phyloP scores from a whole-genome alignment of 2,329 filamentous ascomycete species.

The Beauveria varroae region DNA sequence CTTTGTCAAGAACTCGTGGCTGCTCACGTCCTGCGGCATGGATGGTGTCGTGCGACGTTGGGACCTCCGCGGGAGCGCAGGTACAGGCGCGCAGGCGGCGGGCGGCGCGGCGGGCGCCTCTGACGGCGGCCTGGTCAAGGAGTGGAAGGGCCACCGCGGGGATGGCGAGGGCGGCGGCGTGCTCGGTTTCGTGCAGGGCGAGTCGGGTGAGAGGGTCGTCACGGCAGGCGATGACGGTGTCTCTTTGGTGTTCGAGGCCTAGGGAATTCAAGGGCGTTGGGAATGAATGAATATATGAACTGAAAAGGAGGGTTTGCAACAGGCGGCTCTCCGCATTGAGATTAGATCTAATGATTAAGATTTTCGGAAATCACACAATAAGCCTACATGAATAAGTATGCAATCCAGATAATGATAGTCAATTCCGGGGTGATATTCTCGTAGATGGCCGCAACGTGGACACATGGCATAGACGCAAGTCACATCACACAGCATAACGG shows the following conservation, averaged over 20 bases:
- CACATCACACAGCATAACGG: conserved; percentile 1
- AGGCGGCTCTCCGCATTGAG: too few species aligned
- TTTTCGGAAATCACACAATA: neutral
- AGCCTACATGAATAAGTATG: too few species aligned
- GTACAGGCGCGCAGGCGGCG: conserved; percentile 21
- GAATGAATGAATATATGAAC: neutral
- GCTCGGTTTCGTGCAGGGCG: conserved; percentile 80
- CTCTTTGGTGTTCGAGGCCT: conserved; percentile 59
- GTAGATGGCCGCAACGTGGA: too few species aligned
- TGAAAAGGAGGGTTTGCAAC: neutral
- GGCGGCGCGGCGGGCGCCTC: conserved; percentile 27
- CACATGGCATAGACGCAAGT: neutral
- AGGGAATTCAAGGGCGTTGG: conserved; percentile 10
- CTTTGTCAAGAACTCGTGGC: conserved; percentile 61
- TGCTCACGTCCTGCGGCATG: conserved; percentile 83
- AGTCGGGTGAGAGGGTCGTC: conserved; percentile 64
- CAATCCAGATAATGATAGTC: neutral
- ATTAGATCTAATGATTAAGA: neutral
- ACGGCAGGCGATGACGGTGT: conserved; percentile 86
- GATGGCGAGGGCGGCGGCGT: conserved; percentile 83
- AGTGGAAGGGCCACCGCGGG: conserved; percentile 86
- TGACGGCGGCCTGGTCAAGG: conserved; percentile 62
- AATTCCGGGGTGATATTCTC: neutral
- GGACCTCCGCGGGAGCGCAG: conserved; percentile 57
- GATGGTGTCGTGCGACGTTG: conserved; percentile 86